Evolutionary conservation across 176 grass and related monocot species (phyloP).

Genomic region (Dendrocalamus sinicus): DNA sequence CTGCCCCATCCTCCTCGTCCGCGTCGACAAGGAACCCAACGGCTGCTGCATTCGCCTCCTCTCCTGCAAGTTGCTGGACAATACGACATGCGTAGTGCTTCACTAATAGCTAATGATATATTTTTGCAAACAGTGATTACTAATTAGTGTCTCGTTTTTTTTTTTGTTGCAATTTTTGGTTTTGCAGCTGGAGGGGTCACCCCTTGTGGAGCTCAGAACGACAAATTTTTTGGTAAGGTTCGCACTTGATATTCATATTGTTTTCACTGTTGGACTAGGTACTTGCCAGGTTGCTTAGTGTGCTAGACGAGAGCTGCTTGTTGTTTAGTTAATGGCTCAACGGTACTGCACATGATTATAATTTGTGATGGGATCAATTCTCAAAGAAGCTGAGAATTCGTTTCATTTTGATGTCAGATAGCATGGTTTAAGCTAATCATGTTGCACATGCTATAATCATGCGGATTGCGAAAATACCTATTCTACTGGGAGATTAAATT

Average conservation of each 20-base stretch:
- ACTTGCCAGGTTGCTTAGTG: slow-evolving; percentile 13
- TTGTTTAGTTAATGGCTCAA: neutral
- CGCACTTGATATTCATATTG: neutral
- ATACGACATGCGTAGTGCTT: neutral
- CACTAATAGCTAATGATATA: neutral
- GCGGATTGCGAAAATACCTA: neutral
- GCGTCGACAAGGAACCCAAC: slow-evolving; percentile 79
- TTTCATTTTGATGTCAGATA: neutral
- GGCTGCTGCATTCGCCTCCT: slow-evolving; percentile 88
- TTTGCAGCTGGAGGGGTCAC: slow-evolving; percentile 84
- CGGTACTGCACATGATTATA: neutral
- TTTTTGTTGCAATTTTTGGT: neutral
- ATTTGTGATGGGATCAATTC: neutral
- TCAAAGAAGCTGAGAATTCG: neutral
- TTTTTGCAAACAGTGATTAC: neutral
- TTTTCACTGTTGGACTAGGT: neutral
- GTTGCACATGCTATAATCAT: neutral
- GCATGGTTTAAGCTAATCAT: neutral
- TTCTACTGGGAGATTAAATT: neutral
- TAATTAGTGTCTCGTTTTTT: neutral
- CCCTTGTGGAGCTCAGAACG: slow-evolving; percentile 91
- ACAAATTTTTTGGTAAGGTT: slow-evolving; percentile 85
- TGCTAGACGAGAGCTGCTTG: neutral
- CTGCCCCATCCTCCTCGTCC: slow-evolving; percentile 91
- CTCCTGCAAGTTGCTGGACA: slow-evolving; percentile 69